phyloP scores from a whole-genome alignment of 768 basidiomycete species.

The Suillus clintonianus region DNA sequence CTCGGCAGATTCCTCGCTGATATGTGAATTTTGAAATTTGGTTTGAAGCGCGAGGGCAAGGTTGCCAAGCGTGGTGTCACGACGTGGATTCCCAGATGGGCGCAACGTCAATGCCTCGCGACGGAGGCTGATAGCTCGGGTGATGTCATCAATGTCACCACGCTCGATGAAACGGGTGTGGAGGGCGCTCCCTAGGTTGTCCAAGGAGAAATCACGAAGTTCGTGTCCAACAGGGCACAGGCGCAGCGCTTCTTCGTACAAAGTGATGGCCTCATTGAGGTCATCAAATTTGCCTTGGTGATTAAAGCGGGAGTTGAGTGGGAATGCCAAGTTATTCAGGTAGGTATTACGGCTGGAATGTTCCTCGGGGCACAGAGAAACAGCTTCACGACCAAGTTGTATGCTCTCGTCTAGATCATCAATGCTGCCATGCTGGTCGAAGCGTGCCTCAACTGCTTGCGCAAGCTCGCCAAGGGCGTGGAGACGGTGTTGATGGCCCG shows the following conservation, averaged over 20 bases:
- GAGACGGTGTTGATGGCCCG: not conserved
- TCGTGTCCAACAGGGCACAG: not conserved
- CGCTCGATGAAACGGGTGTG: constrained; percentile 12
- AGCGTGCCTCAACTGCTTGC: not conserved
- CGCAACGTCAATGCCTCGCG: constrained; percentile 9
- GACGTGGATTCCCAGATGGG: constrained; percentile 6
- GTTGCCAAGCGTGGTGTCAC: constrained; percentile 8
- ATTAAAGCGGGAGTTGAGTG: constrained; percentile 10
- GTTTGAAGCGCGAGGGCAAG: constrained; percentile 13
- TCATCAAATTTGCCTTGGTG: constrained; percentile 2
- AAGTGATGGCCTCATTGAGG: not conserved
- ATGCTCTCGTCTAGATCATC: constrained; percentile 13
- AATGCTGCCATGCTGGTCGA: not conserved
- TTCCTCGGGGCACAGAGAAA: constrained; percentile 10
- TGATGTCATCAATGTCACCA: constrained; percentile 15
- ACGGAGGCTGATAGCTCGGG: constrained; percentile 8
- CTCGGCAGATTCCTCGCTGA: no score
- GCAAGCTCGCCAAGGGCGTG: not conserved
- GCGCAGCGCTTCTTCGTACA: not conserved
- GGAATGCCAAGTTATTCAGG: constrained; percentile 11
- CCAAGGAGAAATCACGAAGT: constrained; percentile 7
- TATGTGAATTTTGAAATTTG: constrained; percentile 10
- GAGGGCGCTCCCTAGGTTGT: constrained; percentile 18
- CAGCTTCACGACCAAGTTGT: not conserved
- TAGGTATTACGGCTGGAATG: constrained; percentile 3